A percentile compares a stretch with the other conserved stretches of the same genome.
phyloP scores from a whole-genome alignment of 2,329 filamentous ascomycete genomes.

The Trichoderma harzianum region DNA sequence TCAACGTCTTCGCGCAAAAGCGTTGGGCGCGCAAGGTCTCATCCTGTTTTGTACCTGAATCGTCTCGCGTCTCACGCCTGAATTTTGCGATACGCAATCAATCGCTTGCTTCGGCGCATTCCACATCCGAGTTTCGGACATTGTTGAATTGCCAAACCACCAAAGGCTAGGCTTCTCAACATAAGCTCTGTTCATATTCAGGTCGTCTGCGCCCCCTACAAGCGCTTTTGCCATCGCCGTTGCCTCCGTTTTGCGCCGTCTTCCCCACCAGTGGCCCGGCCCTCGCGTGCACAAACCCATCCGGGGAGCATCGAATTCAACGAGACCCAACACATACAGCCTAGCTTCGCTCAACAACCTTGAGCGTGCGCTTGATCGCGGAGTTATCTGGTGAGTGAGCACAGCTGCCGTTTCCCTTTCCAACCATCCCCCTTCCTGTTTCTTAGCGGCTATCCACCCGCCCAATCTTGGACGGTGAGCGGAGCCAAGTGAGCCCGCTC shows the following conservation, averaged over 20 bases:
- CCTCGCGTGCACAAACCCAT: not conserved
- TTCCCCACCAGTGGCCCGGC: not conserved
- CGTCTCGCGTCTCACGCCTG: conserved; percentile 4
- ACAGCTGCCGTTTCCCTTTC: not conserved
- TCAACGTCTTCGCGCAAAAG: not conserved
- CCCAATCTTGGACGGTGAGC: conserved; percentile 21
- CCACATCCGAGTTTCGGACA: not conserved
- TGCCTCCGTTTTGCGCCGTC: not conserved
- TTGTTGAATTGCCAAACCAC: not conserved
- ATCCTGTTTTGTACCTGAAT: conserved; percentile 10
- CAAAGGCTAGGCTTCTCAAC: not conserved
- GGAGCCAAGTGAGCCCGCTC: conserved; percentile 19
- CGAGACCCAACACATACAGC: not conserved
- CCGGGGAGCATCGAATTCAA: not conserved
- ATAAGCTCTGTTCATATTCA: not conserved
- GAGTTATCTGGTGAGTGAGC: conserved; percentile 13
- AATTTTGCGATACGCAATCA: not conserved
- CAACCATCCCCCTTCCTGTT: not conserved
- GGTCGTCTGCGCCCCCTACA: not conserved
- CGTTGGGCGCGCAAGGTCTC: conserved; percentile 3
- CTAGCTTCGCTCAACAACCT: not conserved
- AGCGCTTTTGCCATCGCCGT: not conserved
- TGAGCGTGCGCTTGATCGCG: not conserved
- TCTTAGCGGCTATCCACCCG: not conserved
- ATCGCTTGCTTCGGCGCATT: not conserved